Evolutionary conservation across 768 basidiomycete genomes (phyloP), one percentile per base, ranked within the genome.

Genomic region (Leucocoprinus sp.): DNA sequence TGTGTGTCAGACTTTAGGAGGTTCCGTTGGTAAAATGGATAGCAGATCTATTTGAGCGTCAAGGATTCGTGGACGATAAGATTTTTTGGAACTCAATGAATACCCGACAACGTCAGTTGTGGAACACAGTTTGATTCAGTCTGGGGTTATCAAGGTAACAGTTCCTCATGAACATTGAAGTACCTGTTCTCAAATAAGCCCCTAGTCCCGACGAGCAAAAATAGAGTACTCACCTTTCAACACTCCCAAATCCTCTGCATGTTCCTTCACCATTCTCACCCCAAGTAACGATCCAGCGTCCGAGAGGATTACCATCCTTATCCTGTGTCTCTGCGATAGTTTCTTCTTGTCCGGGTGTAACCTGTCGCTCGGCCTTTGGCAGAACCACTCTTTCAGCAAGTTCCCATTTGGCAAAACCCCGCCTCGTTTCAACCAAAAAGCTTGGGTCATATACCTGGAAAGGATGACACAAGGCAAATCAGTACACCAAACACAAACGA

Each of bases 351-450:
- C 79, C 80, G 0, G 71, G 65, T 14, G 49, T 48, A 21, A 64
- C 58, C 33, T 55, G 58, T 21, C 61, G 56, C 31, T 59, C 60
- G 1, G 54, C 52, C 17, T 55, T 49, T 5, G 76, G 69, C 0
- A 82, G 63, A 39, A 69, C 60, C 23, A 88, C 65, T 18, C 55
- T 64, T 34, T 67, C 60, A 18, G 82, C 78, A 19, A 91, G 74
- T 57, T 87, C 82, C 87, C 86, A 91, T 50, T 78, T 87, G 9
- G 88, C 84, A 52, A 90, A 82, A 1, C 82, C 76, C 26, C 87
- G 72, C 46, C 61, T 65, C 0, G 82, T 79, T 39, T 77, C 77
- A 5, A 81, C 71, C 38, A 90, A 58, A 58, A 90, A 87, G 22
- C 71, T 72, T 2, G 81, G 72, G 52, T 90, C 87, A 54, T 87